Evolutionary conservation across 805 yeast species (phyloP).

Genomic region (Osmozyma mogii): DNA sequence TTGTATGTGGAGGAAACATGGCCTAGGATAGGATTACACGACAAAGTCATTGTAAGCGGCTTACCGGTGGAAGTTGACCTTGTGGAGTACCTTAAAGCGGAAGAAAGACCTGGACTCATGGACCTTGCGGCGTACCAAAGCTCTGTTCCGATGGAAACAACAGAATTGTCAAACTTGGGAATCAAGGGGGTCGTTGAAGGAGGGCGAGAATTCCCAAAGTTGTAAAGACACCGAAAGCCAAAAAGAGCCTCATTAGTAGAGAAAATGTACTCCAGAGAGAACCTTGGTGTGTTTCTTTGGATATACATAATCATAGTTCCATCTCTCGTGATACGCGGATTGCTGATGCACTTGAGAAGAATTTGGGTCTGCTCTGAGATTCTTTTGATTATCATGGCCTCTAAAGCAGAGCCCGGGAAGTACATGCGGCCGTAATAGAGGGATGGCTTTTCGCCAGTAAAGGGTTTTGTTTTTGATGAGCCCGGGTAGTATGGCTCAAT

Average conservation of each 20-base stretch:
- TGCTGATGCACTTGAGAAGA: constrained; percentile 68
- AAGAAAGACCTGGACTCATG: constrained; percentile 84
- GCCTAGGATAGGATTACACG: constrained; percentile 86
- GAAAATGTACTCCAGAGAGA: constrained; percentile 66
- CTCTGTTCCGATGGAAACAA: constrained; percentile 74
- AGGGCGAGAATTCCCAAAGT: constrained; percentile 36
- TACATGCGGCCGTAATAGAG: constrained; percentile 80
- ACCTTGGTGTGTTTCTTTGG: constrained; percentile 58
- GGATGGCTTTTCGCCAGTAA: constrained; percentile 13
- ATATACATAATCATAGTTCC: constrained; percentile 59
- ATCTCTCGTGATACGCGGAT: constrained; percentile 44
- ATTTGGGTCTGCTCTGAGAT: constrained; percentile 55
- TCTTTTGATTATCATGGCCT: constrained; percentile 75
- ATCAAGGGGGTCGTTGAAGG: constrained; percentile 6
- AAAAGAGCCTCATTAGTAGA: constrained; percentile 77
- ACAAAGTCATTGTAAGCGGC: constrained; percentile 81
- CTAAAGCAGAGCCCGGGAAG: constrained; percentile 79
- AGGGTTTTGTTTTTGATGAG: constrained; percentile 1
- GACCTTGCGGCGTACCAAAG: constrained; percentile 79
- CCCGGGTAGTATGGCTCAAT: constrained; percentile 36
- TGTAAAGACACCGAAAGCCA: constrained; percentile 76
- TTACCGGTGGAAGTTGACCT: constrained; percentile 80
- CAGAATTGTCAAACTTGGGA: constrained; percentile 50
- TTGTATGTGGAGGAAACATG: constrained; percentile 83
- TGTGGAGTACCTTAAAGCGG: constrained; percentile 79